Base-by-base conservation (phyloP, 257 asterid species). In the Nicotiana tabacum region DNA sequence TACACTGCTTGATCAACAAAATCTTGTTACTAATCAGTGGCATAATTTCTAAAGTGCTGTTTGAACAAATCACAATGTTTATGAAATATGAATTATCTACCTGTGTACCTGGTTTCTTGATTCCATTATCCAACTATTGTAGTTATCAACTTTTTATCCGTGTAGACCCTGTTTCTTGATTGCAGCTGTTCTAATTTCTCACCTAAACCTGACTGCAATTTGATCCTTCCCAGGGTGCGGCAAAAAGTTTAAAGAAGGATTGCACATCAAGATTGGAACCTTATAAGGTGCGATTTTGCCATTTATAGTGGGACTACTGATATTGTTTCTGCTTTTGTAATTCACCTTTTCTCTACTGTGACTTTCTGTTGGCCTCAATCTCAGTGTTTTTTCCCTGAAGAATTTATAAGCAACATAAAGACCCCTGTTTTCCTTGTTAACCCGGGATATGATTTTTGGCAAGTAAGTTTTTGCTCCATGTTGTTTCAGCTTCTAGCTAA, bases 401-500 rank as follows among this genome's bases (percentile, higher is more conserved):
- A 92, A 88, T 94, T 94, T 88, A 82, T 95, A 66, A 84, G 85
- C 85, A 82, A 85, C 80, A 90, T 95, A 77, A 87, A 89, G 91
- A 92, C 99, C 72, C 99, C 98, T 35, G 77, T 94, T 82, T 95
- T 95, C 90, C 92, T 95, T 24, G 97, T 92, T 89, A 91, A 95
- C 83, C 96, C 99, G 37, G 92, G 97, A 60, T 95, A 94, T 90
- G 99, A 95, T 81, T 92, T 88, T 91, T 94, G 99, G 99, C 99
- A 95, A 95, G 99, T 92, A 87, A 68, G 69, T 76, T 79, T 70
- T 82, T 4, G 13, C 80, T 64, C 85, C 66, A 64, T 69, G 29
- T 57, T 35, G 48, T 74, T 62, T 77, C 33, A 33, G 46, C 33
- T 39, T 82, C 83, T 66, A 62, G 78, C 66, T 61, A 16, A 29